These are phyloP conservation scores for Starmerella kuoi DNA, from an alignment of 805 yeast genomes.

Conservation along the genomic window DNA sequence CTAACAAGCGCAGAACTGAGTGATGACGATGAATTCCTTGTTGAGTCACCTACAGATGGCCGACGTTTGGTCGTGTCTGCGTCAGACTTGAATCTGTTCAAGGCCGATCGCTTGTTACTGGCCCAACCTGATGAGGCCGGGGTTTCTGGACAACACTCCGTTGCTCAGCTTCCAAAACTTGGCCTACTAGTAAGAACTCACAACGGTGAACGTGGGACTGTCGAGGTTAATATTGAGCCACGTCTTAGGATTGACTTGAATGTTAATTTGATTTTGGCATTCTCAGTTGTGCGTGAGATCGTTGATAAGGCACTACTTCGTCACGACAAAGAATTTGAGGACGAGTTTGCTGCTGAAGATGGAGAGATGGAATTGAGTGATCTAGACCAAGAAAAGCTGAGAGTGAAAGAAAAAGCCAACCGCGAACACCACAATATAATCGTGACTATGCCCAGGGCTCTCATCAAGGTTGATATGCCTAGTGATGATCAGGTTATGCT, in stretches of 20 bases:
- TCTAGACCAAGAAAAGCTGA: not conserved
- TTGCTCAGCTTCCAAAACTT: conserved; percentile 14
- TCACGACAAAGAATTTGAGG: not conserved
- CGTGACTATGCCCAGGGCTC: conserved; percentile 12
- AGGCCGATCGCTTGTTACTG: conserved; percentile 15
- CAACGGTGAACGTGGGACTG: not conserved
- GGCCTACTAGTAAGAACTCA: conserved; percentile 8
- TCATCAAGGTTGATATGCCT: conserved; percentile 36
- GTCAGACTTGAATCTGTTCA: conserved; percentile 13
- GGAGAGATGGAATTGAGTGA: not conserved
- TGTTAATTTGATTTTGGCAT: conserved; percentile 23
- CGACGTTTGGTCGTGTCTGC: conserved; percentile 12
- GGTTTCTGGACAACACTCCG: conserved; percentile 1
- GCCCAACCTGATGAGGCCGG: not conserved
- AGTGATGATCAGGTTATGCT: conserved; percentile 37
- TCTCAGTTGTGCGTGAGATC: conserved; percentile 22
- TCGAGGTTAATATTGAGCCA: conserved; percentile 14
- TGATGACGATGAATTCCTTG: not conserved
- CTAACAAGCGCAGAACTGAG: not conserved
- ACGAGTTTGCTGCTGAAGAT: not conserved
- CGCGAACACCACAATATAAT: conserved; percentile 3
- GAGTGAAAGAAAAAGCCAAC: not conserved
- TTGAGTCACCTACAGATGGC: conserved; percentile 17
- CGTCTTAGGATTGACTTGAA: conserved; percentile 16
- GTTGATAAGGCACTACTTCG: conserved; percentile 18